Percentiles rank a stretch among this genome's conserved stretches.
Conservation (phyloP, 2,329 filamentous ascomycete species). For the Claviceps lovelessii region DNA sequence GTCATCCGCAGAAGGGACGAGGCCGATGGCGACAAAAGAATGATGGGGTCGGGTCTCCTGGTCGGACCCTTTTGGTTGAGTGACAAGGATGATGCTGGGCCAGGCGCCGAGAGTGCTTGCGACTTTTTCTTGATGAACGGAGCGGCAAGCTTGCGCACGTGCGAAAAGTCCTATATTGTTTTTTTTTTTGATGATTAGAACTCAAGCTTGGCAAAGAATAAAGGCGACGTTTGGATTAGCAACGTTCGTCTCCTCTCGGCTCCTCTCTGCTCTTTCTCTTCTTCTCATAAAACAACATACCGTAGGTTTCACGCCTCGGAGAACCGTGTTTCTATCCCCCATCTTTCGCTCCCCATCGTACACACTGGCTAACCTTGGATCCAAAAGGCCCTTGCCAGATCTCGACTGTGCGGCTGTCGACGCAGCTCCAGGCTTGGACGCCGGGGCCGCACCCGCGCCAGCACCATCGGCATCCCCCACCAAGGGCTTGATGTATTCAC, state of each 20-base stretch:
- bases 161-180: slow-evolving; percentile 65
- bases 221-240: too few species aligned
- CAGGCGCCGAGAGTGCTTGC: slow-evolving; percentile 24
- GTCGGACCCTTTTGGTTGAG: slow-evolving; percentile 38
- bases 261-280: too few species aligned
- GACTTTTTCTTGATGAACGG: slow-evolving; percentile 56
- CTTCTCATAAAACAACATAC: slow-evolving; percentile 36
- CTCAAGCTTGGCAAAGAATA: too few species aligned
- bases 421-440: slow-evolving; percentile 22
- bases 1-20: slow-evolving; percentile 89
- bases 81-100: slow-evolving; percentile 31
- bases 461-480: slow-evolving; percentile 45
- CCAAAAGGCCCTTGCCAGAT: slow-evolving; percentile 51
- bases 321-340: slow-evolving; percentile 78
- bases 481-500: slow-evolving; percentile 80
- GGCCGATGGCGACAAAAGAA: slow-evolving; percentile 88
- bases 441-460: slow-evolving; percentile 20
- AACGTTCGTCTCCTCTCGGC: too few species aligned
- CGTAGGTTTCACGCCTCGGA: slow-evolving; percentile 77
- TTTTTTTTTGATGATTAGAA: neutral
- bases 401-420: slow-evolving; percentile 32
- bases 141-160: slow-evolving; percentile 73
- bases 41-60: slow-evolving; percentile 65
- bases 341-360: slow-evolving; percentile 84
- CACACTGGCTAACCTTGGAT: slow-evolving; percentile 72